A percentile compares a stretch with the other conserved stretches of the same genome.
These are phyloP conservation scores for Populus hybrid DNA, from an alignment of 441 rosid genomes.

Conservation along the genomic window DNA sequence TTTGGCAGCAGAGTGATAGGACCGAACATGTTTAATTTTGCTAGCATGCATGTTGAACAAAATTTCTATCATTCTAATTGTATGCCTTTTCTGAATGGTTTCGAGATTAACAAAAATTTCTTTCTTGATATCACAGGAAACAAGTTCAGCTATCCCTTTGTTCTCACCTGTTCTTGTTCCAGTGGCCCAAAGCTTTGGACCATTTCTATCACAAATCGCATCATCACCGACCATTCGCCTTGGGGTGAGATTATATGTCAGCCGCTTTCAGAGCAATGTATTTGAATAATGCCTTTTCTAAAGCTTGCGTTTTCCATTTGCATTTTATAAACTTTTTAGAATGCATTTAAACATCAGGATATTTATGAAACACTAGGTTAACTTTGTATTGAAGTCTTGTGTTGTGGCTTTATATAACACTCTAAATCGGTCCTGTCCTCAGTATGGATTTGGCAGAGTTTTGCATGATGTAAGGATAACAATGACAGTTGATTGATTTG, in stretches of 20 bases:
- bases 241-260: slow-evolving; percentile 56
- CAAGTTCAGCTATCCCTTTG: slow-evolving; percentile 82
- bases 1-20: not conserved
- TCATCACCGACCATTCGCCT: slow-evolving; percentile 68
- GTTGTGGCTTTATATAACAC: not conserved
- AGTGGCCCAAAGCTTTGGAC: slow-evolving; percentile 90
- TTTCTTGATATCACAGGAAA: slow-evolving; percentile 52
- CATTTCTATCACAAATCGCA: slow-evolving; percentile 68
- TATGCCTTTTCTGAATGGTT: slow-evolving; percentile 3
- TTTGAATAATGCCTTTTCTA: not conserved
- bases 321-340: not conserved
- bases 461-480: not conserved
- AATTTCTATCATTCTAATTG: not conserved
- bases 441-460: not conserved
- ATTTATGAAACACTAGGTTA: not conserved
- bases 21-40: not conserved
- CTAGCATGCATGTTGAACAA: not conserved
- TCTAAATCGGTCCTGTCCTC: not conserved
- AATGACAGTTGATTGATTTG: not conserved
- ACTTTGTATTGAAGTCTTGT: not conserved
- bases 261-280: not conserved
- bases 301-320: not conserved
- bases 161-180: slow-evolving; percentile 90
- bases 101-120: slow-evolving; percentile 10
- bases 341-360: slow-evolving; percentile 4